phyloP scores from a whole-genome alignment of 179 eudicot species.

The Gypsophila paniculata region DNA sequence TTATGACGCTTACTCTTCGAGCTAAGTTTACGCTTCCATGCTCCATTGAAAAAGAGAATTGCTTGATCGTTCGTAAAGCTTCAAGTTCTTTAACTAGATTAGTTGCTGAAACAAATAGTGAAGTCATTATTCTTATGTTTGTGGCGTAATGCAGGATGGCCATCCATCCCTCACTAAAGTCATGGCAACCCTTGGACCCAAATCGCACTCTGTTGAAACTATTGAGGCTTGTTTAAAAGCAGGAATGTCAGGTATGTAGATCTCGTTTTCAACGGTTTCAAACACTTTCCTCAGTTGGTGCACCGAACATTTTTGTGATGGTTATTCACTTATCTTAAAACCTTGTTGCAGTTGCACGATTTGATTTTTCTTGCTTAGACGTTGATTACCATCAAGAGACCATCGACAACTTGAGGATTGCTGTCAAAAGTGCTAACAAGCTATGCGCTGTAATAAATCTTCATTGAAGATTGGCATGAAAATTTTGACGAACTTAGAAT shows the following conservation, averaged over 20 bases:
- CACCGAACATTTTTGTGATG: neutral
- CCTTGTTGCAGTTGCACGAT: conserved; percentile 62
- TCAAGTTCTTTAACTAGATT: neutral
- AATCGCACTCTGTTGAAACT: conserved; percentile 62
- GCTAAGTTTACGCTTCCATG: too few species aligned
- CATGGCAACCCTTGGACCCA: conserved; percentile 81
- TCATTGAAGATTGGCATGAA: neutral
- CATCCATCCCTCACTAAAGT: conserved; percentile 75
- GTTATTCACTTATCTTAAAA: neutral
- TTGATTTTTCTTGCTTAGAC: conserved; percentile 78
- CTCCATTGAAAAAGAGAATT: neutral
- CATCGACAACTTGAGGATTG: conserved; percentile 64
- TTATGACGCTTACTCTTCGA: neutral
- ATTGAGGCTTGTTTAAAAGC: conserved; percentile 72
- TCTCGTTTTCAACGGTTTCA: neutral
- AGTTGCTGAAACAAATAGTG: neutral
- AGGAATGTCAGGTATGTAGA: conserved; percentile 79
- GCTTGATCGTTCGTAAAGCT: neutral
- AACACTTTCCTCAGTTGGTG: neutral
- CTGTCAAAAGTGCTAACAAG: conserved; percentile 55
- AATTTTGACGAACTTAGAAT: neutral
- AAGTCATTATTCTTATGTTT: conserved; percentile 1
- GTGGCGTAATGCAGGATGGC: conserved; percentile 25
- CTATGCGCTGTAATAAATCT: conserved; percentile 67
- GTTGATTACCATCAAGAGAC: conserved; percentile 78